These are phyloP conservation scores for Ustanciosporium gigantosporum DNA, from an alignment of 1,284 basidiomycete genomes.

Conservation along the genomic window DNA sequence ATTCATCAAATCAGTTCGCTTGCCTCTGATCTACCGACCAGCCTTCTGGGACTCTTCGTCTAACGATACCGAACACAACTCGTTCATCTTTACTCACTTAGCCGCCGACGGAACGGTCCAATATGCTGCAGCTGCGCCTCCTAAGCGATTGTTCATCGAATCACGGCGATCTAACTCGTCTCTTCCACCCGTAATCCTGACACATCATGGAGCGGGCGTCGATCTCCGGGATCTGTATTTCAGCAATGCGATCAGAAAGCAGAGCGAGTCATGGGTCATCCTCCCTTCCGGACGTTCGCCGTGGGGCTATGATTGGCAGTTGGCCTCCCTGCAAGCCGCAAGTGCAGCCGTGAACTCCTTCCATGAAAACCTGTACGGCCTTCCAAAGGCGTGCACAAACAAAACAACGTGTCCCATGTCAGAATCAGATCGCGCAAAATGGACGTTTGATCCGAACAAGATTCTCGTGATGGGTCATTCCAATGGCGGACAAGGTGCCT, in stretches of 20 bases:
- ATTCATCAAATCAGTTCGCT: no score
- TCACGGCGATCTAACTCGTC: background rate
- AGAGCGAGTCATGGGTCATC: slow-evolving; percentile 71
- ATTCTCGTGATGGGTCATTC: slow-evolving; percentile 80
- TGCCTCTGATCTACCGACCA: no score
- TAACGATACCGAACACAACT: slow-evolving; percentile 8
- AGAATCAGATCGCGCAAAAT: slow-evolving; percentile 2
- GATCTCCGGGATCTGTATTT: slow-evolving; percentile 63
- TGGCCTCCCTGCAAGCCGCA: slow-evolving; percentile 72
- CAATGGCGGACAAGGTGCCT: slow-evolving; percentile 87
- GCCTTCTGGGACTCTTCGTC: slow-evolving; percentile 16
- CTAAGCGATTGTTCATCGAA: background rate
- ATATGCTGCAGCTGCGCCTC: slow-evolving; percentile 35
- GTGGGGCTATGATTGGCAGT: slow-evolving; percentile 84
- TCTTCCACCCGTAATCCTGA: slow-evolving; percentile 67
- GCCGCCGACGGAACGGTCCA: slow-evolving; percentile 7
- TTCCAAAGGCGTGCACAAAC: slow-evolving; percentile 1
- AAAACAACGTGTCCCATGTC: slow-evolving; percentile 1
- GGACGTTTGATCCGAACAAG: slow-evolving; percentile 45
- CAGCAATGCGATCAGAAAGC: slow-evolving; percentile 67
- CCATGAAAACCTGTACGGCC: slow-evolving; percentile 54
- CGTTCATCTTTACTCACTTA: slow-evolving; percentile 23
- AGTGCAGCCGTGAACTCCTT: slow-evolving; percentile 66
- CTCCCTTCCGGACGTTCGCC: slow-evolving; percentile 68
- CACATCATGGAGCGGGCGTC: slow-evolving; percentile 80